A percentile compares a stretch with the other conserved stretches of the same genome.
These are phyloP conservation scores for Coemansia sp. DNA, from an alignment of 192 early-diverging fungal species.

Conservation along the genomic window DNA sequence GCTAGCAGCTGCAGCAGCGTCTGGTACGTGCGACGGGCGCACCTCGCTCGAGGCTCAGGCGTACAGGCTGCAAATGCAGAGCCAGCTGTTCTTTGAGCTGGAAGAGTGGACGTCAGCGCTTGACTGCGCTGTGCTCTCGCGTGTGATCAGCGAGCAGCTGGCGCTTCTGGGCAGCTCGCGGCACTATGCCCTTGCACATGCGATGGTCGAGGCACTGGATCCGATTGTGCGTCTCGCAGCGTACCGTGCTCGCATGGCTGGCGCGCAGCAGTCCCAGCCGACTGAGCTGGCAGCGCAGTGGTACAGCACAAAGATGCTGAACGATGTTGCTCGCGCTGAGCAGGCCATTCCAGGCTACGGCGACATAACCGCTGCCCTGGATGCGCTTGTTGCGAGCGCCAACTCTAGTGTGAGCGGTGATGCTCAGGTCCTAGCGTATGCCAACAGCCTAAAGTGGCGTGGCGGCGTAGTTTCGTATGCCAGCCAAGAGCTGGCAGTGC, in stretches of 20 bases:
- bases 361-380: conserved; percentile 14
- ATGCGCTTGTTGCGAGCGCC: not conserved
- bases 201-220: conserved; percentile 35
- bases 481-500: conserved; percentile 22
- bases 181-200: conserved; percentile 33
- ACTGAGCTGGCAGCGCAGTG: conserved; percentile 37
- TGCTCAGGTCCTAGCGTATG: conserved; percentile 7
- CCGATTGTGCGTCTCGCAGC: conserved; percentile 48
- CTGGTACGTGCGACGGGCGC: conserved; percentile 19
- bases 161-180: conserved; percentile 31
- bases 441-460: conserved; percentile 37
- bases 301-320: conserved; percentile 22
- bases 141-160: conserved; percentile 25
- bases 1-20: conserved; percentile 20
- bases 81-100: conserved; percentile 43
- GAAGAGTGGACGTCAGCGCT: conserved; percentile 44
- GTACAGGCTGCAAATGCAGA: conserved; percentile 45
- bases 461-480: conserved; percentile 27
- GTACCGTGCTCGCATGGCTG: conserved; percentile 37
- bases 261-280: conserved; percentile 33
- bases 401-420: not conserved
- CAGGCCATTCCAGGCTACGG: conserved; percentile 14
- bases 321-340: conserved; percentile 14
- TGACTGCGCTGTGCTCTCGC: conserved; percentile 37
- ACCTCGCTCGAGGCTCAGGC: conserved; percentile 30